Percentiles rank a stretch among this genome's conserved stretches.
Evolutionary conservation across 78 protist species (phyloP).

Genomic region (Speleostelium caveatum): DNA sequence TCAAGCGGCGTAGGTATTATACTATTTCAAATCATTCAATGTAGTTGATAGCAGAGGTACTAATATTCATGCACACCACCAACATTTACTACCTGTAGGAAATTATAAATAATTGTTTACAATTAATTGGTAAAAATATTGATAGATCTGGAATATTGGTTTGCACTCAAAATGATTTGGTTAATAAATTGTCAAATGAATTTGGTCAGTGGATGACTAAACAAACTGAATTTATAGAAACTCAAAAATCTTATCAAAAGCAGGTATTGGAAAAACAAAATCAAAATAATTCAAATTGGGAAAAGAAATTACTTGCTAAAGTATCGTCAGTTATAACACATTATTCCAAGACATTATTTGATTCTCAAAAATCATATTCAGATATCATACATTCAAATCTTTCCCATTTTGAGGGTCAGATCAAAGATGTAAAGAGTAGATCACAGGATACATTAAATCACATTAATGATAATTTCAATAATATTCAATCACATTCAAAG

Average conservation of each 20-base stretch:
- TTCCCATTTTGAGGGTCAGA: background rate
- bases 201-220: background rate
- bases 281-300: background rate
- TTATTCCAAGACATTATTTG: background rate
- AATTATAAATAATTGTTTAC: conserved; percentile 1
- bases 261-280: background rate
- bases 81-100: background rate
- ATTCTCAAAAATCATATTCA: background rate
- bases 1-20: background rate
- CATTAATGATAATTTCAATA: background rate
- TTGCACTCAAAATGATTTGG: background rate
- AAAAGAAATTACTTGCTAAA: conserved; percentile 14
- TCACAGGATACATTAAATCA: background rate
- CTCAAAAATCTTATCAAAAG: conserved; percentile 4
- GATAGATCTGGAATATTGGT: background rate
- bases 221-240: background rate
- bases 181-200: background rate
- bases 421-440: background rate
- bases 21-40: background rate
- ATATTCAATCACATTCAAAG: background rate
- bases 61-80: background rate
- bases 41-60: background rate
- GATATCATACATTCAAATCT: background rate
- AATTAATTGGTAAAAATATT: background rate
- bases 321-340: conserved; percentile 6